These are phyloP conservation scores for Venturia nashicola DNA, from an alignment of 2,329 filamentous ascomycete species.

Conservation along the genomic window DNA sequence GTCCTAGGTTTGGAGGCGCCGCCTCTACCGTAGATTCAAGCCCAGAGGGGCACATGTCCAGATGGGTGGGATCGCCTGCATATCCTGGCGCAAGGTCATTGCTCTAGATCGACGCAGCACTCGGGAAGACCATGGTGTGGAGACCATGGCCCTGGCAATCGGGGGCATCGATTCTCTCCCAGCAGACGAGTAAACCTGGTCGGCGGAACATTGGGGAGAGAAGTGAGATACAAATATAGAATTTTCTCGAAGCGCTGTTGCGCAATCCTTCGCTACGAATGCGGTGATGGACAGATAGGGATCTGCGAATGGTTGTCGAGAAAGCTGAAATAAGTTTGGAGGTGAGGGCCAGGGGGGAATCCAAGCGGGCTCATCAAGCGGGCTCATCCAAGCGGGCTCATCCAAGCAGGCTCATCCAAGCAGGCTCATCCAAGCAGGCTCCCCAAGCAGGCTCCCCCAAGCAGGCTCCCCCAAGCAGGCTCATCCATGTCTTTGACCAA, in stretches of 20 bases:
- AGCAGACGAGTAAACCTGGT: not conserved
- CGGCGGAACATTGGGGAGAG: not conserved
- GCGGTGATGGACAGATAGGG: not conserved
- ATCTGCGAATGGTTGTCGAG: not conserved
- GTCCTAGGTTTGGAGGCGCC: not conserved
- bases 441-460: too few relatives aligned
- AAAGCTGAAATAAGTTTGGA: not conserved
- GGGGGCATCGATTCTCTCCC: not conserved
- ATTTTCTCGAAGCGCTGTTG: not conserved
- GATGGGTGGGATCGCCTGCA: not conserved
- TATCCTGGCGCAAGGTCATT: not conserved
- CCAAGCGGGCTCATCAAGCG: not conserved
- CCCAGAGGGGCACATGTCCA: not conserved
- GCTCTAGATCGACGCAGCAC: not conserved
- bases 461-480: not conserved
- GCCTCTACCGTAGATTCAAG: slow-evolving; percentile 1
- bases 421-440: too few relatives aligned
- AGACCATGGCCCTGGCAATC: not conserved
- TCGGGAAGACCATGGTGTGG: not conserved
- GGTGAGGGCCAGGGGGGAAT: not conserved
- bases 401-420: too few relatives aligned
- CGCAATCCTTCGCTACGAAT: too few relatives aligned
- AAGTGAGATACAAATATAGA: too few relatives aligned
- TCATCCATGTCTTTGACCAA: not conserved
- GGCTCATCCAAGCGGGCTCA: too few relatives aligned